Conservation (phyloP, 139 green algal genomes). For the Coccomyxa sp. region DNA sequence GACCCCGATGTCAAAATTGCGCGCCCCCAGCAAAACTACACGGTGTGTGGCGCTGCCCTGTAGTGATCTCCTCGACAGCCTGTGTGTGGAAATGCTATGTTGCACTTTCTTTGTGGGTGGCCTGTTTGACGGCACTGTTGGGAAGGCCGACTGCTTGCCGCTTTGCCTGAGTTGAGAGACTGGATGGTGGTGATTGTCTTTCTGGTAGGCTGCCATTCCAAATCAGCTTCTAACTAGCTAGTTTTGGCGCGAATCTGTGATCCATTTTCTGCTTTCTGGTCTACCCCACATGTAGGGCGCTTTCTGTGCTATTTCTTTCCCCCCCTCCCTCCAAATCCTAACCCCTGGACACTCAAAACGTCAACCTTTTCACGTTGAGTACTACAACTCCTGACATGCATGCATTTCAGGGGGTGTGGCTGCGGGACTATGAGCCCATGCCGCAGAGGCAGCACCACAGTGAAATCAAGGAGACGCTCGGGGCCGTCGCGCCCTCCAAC, state of each 20-base stretch:
- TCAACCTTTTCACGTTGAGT: too few species aligned
- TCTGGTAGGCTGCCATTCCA: background rate
- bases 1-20: conserved; percentile 97
- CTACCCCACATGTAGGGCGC: background rate
- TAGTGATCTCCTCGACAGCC: background rate
- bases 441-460: conserved; percentile 8
- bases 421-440: conserved; percentile 74
- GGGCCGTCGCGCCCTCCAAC: conserved; percentile 70
- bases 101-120: background rate
- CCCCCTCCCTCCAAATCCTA: background rate
- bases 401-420: conserved; percentile 89
- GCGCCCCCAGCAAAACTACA: conserved; percentile 95
- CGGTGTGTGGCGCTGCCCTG: conserved; percentile 15
- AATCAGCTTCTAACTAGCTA: background rate
- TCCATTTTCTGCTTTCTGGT: too few species aligned
- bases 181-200: background rate
- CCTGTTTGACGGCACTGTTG: too few species aligned
- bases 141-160: background rate
- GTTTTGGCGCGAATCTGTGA: background rate
- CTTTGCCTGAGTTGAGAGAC: background rate
- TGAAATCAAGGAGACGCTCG: conserved; percentile 19
- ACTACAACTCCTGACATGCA: too few species aligned
- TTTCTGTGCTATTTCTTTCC: background rate
- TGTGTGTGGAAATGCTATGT: background rate
- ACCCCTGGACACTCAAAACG: too few species aligned